These are phyloP conservation scores for Phoma sp. DNA, from an alignment of 2,329 filamentous ascomycete genomes.

Conservation along the genomic window DNA sequence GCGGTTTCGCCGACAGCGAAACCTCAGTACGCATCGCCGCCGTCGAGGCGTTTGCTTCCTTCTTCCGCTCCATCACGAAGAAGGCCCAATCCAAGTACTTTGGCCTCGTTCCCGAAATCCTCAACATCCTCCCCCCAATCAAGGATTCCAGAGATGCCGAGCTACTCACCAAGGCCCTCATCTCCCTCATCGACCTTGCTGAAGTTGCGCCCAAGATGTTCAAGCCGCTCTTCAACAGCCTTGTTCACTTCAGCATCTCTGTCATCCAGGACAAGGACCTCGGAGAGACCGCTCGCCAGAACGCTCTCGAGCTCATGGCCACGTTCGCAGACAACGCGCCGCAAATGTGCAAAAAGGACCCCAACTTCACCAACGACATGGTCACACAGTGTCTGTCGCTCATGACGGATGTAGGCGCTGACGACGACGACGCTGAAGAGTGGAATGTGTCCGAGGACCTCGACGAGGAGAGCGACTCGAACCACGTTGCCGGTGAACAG, in stretches of 20 bases:
- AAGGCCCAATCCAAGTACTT: conserved; percentile 90
- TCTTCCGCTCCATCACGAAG: conserved; percentile 90
- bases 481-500: conserved; percentile 97
- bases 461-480: conserved; percentile 95
- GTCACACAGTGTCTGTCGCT: conserved; percentile 96
- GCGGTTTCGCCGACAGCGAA: conserved; percentile 88
- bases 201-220: conserved; percentile 98
- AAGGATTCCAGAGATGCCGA: conserved; percentile 92
- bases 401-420: conserved; percentile 95
- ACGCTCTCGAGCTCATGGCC: conserved; percentile 94
- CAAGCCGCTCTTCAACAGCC: conserved; percentile 87
- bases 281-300: conserved; percentile 87
- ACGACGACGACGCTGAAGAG: conserved; percentile 92
- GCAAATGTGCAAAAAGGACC: conserved; percentile 92
- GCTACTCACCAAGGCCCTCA: conserved; percentile 84
- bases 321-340: conserved; percentile 96
- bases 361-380: conserved; percentile 93
- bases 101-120: conserved; percentile 82
- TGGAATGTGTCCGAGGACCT: conserved; percentile 95
- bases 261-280: conserved; percentile 97
- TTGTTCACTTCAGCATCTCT: conserved; percentile 90
- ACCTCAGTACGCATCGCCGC: conserved; percentile 86
- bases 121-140: conserved; percentile 92
- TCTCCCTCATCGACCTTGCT: conserved; percentile 91
- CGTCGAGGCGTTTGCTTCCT: conserved; percentile 95